phyloP scores from a whole-genome alignment of 768 basidiomycete species.

The Tricholoma saponaceum region DNA sequence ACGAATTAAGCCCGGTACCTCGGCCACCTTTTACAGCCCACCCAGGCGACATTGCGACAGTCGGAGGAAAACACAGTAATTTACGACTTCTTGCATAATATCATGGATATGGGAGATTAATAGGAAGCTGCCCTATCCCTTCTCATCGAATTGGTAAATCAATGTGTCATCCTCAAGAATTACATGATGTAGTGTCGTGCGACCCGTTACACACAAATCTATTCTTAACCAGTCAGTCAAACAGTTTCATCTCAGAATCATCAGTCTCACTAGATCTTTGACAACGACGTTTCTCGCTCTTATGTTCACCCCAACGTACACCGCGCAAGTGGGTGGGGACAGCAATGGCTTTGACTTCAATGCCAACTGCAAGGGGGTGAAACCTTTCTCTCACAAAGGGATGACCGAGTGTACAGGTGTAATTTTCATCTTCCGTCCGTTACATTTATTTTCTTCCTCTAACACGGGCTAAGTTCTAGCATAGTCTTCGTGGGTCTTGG shows the following conservation, averaged over 20 bases:
- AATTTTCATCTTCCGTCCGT: neutral
- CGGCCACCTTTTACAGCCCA: neutral
- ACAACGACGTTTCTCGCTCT: neutral
- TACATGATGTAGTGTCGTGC: too few species aligned
- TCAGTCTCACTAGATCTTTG: too few species aligned
- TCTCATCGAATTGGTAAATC: too few species aligned
- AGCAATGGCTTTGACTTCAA: too few species aligned
- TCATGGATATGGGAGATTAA: too few species aligned
- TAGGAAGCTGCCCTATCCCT: too few species aligned
- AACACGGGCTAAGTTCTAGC: neutral
- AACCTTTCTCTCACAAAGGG: neutral
- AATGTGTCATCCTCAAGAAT: too few species aligned
- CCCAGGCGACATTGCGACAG: neutral
- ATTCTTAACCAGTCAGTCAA: neutral
- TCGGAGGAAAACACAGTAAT: neutral
- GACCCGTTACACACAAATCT: too few species aligned
- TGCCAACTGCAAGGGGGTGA: too few species aligned
- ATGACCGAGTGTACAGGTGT: neutral
- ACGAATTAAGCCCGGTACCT: neutral
- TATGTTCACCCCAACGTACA: neutral
- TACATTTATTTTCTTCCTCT: neutral
- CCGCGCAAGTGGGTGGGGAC: neutral
- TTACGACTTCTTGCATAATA: neutral
- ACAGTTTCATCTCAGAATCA: neutral
- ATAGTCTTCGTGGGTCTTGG: too few species aligned